A percentile compares a stretch with the other conserved stretches of the same genome.
Conservation (phyloP, 2,329 filamentous ascomycete species). For the Daldinia sp. region DNA sequence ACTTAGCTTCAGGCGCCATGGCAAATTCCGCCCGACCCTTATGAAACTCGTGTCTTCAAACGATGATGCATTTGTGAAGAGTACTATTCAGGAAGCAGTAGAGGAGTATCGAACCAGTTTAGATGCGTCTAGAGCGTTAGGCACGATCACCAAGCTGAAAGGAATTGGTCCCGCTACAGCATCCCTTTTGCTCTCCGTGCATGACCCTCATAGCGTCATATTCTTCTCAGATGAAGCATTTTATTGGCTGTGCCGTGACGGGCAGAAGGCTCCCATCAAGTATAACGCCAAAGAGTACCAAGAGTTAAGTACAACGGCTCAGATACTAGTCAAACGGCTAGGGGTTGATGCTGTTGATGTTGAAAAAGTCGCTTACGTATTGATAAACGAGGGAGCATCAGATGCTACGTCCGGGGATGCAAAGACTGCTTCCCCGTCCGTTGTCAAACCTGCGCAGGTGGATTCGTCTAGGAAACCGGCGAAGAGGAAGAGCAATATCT, state of each 20-base stretch:
- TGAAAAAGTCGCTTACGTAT: slow-evolving; percentile 75
- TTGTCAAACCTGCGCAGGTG: slow-evolving; percentile 22
- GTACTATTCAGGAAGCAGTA: slow-evolving; percentile 63
- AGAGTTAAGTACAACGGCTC: slow-evolving; percentile 57
- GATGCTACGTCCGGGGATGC: slow-evolving; percentile 11
- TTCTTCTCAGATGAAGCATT: slow-evolving; percentile 87
- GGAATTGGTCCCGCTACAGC: slow-evolving; percentile 84
- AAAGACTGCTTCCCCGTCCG: slow-evolving; percentile 12
- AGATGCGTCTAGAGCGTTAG: slow-evolving; percentile 55
- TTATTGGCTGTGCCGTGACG: slow-evolving; percentile 71
- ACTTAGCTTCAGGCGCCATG: slow-evolving; percentile 59
- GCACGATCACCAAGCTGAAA: slow-evolving; percentile 66
- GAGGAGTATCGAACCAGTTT: slow-evolving; percentile 52
- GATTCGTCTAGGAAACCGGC: slow-evolving; percentile 15
- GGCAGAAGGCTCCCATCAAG: slow-evolving; percentile 63
- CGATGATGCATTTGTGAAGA: slow-evolving; percentile 53
- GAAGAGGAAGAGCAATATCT: slow-evolving; percentile 37
- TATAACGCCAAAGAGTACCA: slow-evolving; percentile 76
- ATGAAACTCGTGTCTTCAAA: slow-evolving; percentile 71
- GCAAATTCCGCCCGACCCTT: slow-evolving; percentile 68
- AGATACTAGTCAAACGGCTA: slow-evolving; percentile 57
- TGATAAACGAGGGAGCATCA: slow-evolving; percentile 57
- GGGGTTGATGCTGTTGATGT: slow-evolving; percentile 66
- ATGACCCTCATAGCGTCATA: slow-evolving; percentile 65
- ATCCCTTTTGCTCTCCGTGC: slow-evolving; percentile 74